Evolutionary conservation across 306 rosid species (phyloP).

Genomic region (Arachis stenosperma): DNA sequence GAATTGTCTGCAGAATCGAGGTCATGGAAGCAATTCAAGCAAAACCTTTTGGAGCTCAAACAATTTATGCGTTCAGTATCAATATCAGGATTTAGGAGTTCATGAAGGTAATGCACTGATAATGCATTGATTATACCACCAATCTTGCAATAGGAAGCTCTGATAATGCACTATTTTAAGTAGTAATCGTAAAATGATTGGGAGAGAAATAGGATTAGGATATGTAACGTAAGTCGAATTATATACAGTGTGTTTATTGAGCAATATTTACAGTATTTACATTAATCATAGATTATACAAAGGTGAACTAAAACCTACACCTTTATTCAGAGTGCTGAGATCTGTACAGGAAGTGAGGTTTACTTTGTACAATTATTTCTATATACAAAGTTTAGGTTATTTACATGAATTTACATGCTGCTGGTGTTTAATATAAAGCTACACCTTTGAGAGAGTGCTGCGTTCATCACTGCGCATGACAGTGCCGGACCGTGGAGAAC

Average conservation of each 20-base stretch:
- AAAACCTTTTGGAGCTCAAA: background rate
- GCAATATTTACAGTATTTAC: constrained; percentile 18
- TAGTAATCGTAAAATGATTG: background rate
- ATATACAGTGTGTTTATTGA: background rate
- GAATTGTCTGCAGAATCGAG: background rate
- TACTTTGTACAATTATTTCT: background rate
- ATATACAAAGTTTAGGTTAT: background rate
- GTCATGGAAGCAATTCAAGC: background rate
- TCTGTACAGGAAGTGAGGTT: constrained; percentile 30
- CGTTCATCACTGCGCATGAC: constrained; percentile 46
- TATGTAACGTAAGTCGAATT: constrained; percentile 3
- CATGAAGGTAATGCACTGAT: background rate
- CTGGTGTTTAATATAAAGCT: constrained; percentile 13
- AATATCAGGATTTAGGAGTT: background rate
- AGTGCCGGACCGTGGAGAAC: constrained; percentile 44
- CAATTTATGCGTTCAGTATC: background rate
- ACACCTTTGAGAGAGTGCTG: constrained; percentile 45
- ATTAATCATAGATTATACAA: constrained; percentile 19
- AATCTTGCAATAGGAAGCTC: background rate
- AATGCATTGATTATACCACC: background rate
- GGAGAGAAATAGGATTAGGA: constrained; percentile 15
- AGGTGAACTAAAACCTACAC: constrained; percentile 48
- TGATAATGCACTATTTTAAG: background rate
- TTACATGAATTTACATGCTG: background rate
- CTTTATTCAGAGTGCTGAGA: constrained; percentile 36